Evolutionary conservation across 768 basidiomycete genomes (phyloP), one percentile per base, ranked within the genome.

Genomic region (Obba rivulosa): DNA sequence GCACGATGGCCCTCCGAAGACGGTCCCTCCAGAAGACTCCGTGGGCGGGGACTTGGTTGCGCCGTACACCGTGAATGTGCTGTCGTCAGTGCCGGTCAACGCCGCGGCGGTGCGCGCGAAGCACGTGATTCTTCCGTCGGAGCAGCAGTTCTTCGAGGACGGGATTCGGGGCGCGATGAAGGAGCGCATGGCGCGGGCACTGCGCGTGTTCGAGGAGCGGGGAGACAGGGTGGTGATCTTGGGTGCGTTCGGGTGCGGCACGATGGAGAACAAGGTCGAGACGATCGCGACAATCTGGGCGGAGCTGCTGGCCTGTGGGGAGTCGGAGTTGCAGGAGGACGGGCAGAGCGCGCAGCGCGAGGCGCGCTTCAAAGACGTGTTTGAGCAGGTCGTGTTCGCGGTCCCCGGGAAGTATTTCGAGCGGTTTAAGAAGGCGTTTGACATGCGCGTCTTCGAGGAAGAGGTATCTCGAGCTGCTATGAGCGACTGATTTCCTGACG

Each of bases 181-280:
- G 41, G 74, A 76, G 45, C 72, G 76, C 35, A 77, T 76, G 75
- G 75, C 69, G 1, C 72, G 74, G 23, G 64, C 60, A 10, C 57
- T 76, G 48, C 65, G 67, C n/a, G 62, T 72, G 31, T 76, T 76
- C 50, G 68, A 75, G 56, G 62, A 64, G 20, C 59, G 62, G 14
- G 71, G 73, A 22, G 60, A 73, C 52, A 63, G 59, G 14, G 59
- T 60, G 0, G 55, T 77, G 24, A 62, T 77, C 9, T 63, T 76
- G 2, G 75, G 75, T 44, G 69, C 68, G 14, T 76, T 76, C 46
- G 75, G 74, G 16, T 74, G 72, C 43, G 71, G 72, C 18, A 68
- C 61, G 2, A n/a, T 64, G 14, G 59, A 68, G 56, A 77, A 77
- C 53, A 63, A 47, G 9, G 65, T 73, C 28, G 68, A 68, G 43